These are phyloP conservation scores for Aspergillus sclerotialis DNA, from an alignment of 2,329 filamentous ascomycete genomes.

Conservation along the genomic window DNA sequence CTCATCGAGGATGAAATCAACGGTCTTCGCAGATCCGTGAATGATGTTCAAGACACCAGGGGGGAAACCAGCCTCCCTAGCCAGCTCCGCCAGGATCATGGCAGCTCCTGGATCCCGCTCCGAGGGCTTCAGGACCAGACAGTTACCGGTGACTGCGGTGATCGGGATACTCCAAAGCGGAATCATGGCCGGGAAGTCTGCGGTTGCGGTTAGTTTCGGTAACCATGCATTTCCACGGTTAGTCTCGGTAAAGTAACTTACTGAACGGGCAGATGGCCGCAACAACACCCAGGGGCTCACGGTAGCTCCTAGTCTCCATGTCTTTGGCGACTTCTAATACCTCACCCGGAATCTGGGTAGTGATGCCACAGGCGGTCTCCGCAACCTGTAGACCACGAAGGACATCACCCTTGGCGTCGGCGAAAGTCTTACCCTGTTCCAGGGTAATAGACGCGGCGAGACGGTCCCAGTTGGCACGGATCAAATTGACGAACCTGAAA, in stretches of 20 bases:
- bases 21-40: slow-evolving; percentile 57
- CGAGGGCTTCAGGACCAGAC: slow-evolving; percentile 58
- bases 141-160: slow-evolving; percentile 59
- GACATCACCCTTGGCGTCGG: slow-evolving; percentile 60
- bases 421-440: slow-evolving; percentile 63
- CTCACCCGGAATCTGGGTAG: slow-evolving; percentile 58
- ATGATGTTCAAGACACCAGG: slow-evolving; percentile 61
- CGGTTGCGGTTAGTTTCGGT: slow-evolving; percentile 12
- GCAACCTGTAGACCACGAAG: slow-evolving; percentile 60
- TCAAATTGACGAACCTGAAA: slow-evolving; percentile 59
- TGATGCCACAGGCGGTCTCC: slow-evolving; percentile 61
- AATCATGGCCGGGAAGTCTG: slow-evolving; percentile 65
- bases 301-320: slow-evolving; percentile 62
- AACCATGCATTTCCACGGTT: neutral
- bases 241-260: slow-evolving; percentile 27
- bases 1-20: slow-evolving; percentile 64
- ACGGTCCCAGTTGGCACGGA: slow-evolving; percentile 59
- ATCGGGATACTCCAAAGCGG: slow-evolving; percentile 61
- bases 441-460: slow-evolving; percentile 59
- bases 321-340: slow-evolving; percentile 64
- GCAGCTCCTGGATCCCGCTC: slow-evolving; percentile 59
- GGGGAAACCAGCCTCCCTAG: slow-evolving; percentile 58
- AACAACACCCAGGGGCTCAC: slow-evolving; percentile 58
- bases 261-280: slow-evolving; percentile 62
- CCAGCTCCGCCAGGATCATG: slow-evolving; percentile 60